Percentiles rank a stretch among this genome's conserved stretches.
Evolutionary conservation across 192 early-diverging fungal species (phyloP).

Genomic region (Phlyctochytrium planicorne): DNA sequence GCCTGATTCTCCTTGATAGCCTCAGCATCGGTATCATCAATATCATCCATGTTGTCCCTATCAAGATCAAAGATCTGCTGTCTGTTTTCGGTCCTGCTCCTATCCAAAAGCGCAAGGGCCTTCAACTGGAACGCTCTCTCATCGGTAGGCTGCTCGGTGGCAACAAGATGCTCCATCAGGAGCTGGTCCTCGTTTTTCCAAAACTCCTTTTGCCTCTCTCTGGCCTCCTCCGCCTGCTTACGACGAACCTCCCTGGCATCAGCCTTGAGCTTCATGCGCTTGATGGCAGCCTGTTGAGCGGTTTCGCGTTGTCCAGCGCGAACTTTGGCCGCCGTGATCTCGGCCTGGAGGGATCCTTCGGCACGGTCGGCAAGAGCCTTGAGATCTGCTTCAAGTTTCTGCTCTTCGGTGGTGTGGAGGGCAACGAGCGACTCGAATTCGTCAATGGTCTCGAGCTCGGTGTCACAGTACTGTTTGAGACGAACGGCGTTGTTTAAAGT

Average conservation of each 20-base stretch:
- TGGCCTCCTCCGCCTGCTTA: conserved; percentile 19
- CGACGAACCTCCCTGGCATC: conserved; percentile 11
- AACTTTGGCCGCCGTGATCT: conserved; percentile 18
- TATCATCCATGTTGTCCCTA: not conserved
- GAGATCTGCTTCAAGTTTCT: conserved; percentile 24
- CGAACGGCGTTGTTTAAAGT: not conserved
- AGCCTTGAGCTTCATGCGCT: conserved; percentile 5
- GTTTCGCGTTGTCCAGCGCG: conserved; percentile 13
- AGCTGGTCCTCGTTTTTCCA: conserved; percentile 15
- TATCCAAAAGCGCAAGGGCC: conserved; percentile 6
- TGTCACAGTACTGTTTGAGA: conserved; percentile 22
- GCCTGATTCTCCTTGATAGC: not conserved
- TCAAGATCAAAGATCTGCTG: not conserved
- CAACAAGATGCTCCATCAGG: conserved; percentile 12
- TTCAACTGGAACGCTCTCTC: conserved; percentile 8
- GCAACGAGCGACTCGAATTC: conserved; percentile 30
- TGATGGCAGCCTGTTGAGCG: conserved; percentile 10
- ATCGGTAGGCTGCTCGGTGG: conserved; percentile 7
- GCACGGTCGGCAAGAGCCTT: conserved; percentile 22
- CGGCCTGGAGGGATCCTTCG: conserved; percentile 18
- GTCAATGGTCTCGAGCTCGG: conserved; percentile 26
- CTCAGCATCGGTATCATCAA: not conserved
- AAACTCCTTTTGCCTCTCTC: conserved; percentile 21
- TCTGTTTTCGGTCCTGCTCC: conserved; percentile 1
- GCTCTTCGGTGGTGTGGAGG: conserved; percentile 25